Evolutionary conservation across 148 eudicot genomes (phyloP).

Genomic region (Talinum fruticosum): DNA sequence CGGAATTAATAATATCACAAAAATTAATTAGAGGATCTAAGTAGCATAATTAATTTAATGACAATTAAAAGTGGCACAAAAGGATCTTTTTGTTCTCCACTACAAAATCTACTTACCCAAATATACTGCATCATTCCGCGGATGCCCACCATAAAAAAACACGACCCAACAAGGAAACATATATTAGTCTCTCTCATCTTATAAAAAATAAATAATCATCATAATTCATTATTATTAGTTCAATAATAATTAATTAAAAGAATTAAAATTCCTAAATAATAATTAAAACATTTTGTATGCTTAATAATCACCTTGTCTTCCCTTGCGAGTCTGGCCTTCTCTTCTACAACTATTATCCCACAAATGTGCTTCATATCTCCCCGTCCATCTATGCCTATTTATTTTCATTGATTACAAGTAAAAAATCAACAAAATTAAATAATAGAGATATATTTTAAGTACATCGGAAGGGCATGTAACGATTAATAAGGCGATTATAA

Average conservation of each 20-base stretch:
- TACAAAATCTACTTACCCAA: slow-evolving; percentile 54
- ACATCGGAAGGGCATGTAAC: neutral
- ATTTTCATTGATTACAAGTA: too few relatives aligned
- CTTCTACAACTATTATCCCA: slow-evolving; percentile 98
- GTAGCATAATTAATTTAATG: slow-evolving; percentile 30
- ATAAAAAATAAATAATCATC: neutral
- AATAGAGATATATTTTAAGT: neutral
- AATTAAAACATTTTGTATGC: neutral
- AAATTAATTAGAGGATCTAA: slow-evolving; percentile 23
- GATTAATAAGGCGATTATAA: neutral
- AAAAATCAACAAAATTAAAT: neutral
- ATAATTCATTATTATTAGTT: neutral
- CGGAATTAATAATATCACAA: neutral
- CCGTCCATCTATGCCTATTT: slow-evolving; percentile 92
- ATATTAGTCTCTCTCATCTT: slow-evolving; percentile 6
- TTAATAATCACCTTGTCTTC: slow-evolving; percentile 72
- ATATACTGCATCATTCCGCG: slow-evolving; percentile 66
- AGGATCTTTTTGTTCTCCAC: slow-evolving; percentile 37
- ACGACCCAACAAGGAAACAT: slow-evolving; percentile 26
- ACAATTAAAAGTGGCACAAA: slow-evolving; percentile 22
- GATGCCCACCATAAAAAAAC: slow-evolving; percentile 29
- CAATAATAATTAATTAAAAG: neutral
- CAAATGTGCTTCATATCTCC: slow-evolving; percentile 95
- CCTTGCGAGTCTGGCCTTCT: slow-evolving; percentile 96
- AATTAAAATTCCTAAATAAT: neutral